Evolutionary conservation across 352 stramenopile genomes (phyloP), one percentile per base, ranked within the genome.

Genomic region (Globisporangium radiosum): DNA sequence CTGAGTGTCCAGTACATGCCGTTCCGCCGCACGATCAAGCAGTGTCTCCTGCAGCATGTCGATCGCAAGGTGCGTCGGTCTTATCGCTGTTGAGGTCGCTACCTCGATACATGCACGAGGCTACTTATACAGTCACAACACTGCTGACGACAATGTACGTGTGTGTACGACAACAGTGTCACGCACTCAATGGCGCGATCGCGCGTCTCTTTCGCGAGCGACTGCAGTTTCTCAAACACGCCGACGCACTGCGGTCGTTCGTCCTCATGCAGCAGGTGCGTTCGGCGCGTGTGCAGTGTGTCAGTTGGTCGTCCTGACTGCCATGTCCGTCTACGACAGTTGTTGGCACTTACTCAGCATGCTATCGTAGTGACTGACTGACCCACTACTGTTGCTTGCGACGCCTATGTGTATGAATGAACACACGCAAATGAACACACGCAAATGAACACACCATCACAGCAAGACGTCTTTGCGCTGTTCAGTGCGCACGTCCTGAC

Each of bases 201-300:
- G 69, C 80, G 11, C 61, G 68, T 54, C 69, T 83, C 4, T 84
- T 90, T 55, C 70, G 80, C 37, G 66, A 80, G 15, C 71, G 74
- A 47, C 60, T 90, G 39, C 56, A 65, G 14, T 87, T 77, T 44
- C 54, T 79, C 38, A 67, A 84, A 7, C 77, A 88, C 19, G 61
- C 85, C 5, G 58, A 88, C 49, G 56, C 69, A 4, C 62, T 90
- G 40, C 72, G 78, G 11, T 65, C 73, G 53, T 87, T 85, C 49
- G 73, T 90, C 7, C 71, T 90, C n/a, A 88, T 90, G 78, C 74
- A 80, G 51, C 76, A 88, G 80, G 80, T 90, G 25, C 25, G 25
- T 33, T 33, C 25, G 25, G 25, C 25, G 25, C 25, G 25, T 33
- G 25, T 33, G 25, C 25, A 33, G 25, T 33, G 25, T 33, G 25